Evolutionary conservation across 768 basidiomycete species (phyloP).

Genomic region (Pleurotus salmoneostramineus): DNA sequence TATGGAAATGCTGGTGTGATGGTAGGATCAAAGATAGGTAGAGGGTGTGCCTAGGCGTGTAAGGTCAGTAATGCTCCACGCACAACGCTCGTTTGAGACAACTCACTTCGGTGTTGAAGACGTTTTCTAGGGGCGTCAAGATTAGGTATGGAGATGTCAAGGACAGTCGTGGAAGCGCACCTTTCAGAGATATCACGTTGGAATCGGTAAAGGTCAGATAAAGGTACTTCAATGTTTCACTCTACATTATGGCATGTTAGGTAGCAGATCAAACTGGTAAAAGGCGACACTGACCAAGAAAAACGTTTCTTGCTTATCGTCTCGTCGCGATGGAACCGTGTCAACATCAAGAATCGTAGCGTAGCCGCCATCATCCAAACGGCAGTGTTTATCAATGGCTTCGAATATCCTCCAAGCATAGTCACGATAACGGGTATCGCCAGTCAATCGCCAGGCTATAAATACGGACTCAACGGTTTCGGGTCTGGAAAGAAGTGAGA

Average conservation of each 20-base stretch:
- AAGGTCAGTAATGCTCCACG: neutral
- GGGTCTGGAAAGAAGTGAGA: slow-evolving; percentile 44
- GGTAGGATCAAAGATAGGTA: slow-evolving; percentile 32
- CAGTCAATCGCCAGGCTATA: slow-evolving; percentile 84
- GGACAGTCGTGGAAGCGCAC: slow-evolving; percentile 40
- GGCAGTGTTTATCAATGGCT: slow-evolving; percentile 82
- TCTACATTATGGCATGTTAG: slow-evolving; percentile 37
- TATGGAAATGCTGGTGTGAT: slow-evolving; percentile 26
- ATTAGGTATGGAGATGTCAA: neutral
- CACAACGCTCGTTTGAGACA: slow-evolving; percentile 15
- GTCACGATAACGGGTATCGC: slow-evolving; percentile 77
- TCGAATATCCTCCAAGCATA: slow-evolving; percentile 89
- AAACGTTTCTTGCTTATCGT: slow-evolving; percentile 97
- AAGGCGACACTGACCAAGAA: slow-evolving; percentile 56
- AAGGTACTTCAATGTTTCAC: slow-evolving; percentile 89
- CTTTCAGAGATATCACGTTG: slow-evolving; percentile 61
- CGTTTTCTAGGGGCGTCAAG: slow-evolving; percentile 50
- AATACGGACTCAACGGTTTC: slow-evolving; percentile 96
- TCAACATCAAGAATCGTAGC: slow-evolving; percentile 85
- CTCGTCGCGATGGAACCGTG: slow-evolving; percentile 56
- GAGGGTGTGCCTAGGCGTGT: slow-evolving; percentile 24
- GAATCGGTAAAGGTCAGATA: slow-evolving; percentile 82
- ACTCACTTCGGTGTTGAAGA: slow-evolving; percentile 88
- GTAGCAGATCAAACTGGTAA: neutral
- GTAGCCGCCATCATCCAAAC: slow-evolving; percentile 74